These are phyloP conservation scores for Didymella lethalis DNA, from an alignment of 2,329 filamentous ascomycete genomes.

Conservation along the genomic window DNA sequence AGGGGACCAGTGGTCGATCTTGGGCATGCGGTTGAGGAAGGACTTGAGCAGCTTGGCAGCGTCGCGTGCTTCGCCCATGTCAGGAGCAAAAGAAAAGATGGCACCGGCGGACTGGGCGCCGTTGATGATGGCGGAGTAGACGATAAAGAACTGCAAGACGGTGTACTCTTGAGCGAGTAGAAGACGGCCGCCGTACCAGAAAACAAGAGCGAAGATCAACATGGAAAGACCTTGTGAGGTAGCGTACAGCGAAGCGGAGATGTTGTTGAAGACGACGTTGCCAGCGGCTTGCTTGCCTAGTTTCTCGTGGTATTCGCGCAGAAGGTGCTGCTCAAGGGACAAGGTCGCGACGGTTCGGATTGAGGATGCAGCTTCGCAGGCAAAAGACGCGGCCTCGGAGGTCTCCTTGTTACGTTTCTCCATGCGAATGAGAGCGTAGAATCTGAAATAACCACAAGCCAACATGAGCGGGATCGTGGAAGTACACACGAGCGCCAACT, in stretches of 20 bases:
- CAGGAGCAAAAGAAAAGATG: slow-evolving; percentile 92
- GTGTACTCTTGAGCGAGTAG: slow-evolving; percentile 59
- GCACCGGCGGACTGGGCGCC: slow-evolving; percentile 90
- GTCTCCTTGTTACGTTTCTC: slow-evolving; percentile 80
- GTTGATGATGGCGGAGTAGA: slow-evolving; percentile 87
- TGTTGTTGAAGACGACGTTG: slow-evolving; percentile 76
- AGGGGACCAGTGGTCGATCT: slow-evolving; percentile 64
- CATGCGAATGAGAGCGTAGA: slow-evolving; percentile 85
- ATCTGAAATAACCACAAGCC: slow-evolving; percentile 83
- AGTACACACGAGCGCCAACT: slow-evolving; percentile 83
- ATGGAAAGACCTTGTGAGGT: slow-evolving; percentile 78
- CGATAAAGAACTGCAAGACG: slow-evolving; percentile 91
- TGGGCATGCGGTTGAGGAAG: slow-evolving; percentile 82
- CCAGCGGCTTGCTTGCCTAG: slow-evolving; percentile 73
- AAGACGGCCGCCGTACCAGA: slow-evolving; percentile 50
- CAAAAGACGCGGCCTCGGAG: slow-evolving; percentile 82
- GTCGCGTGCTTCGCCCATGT: slow-evolving; percentile 94
- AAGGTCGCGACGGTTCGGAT: slow-evolving; percentile 95
- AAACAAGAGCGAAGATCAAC: slow-evolving; percentile 49
- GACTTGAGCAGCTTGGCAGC: slow-evolving; percentile 81
- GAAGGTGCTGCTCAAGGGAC: slow-evolving; percentile 84
- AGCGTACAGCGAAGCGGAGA: slow-evolving; percentile 81
- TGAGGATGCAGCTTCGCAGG: slow-evolving; percentile 91
- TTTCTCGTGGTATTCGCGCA: slow-evolving; percentile 73
- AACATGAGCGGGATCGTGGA: slow-evolving; percentile 80